Evolutionary conservation across 768 basidiomycete species (phyloP), one percentile per base, ranked within the genome.

Genomic region (Podaxis sp.): DNA sequence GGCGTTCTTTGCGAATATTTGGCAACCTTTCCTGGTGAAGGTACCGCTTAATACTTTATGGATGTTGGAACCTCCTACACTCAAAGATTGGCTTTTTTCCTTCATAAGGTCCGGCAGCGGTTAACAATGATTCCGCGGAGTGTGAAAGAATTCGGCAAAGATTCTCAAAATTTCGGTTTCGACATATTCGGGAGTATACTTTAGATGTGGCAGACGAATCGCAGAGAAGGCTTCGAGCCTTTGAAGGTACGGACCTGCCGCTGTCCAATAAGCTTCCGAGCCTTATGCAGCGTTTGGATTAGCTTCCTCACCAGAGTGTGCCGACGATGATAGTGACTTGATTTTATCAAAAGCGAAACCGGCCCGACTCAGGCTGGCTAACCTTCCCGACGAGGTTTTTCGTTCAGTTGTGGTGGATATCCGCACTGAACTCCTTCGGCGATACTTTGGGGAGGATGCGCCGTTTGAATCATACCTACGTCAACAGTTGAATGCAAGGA

Each of bases 1-100:
- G 25, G 25, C 57, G 47, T 37, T 37, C 33, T 59, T 59, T 38
- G 19, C 11, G 57, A 59, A n/a, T 59, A 50, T 59, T 38, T 59
- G 57, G 33, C 57, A 8, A 38, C 33, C 4, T 59, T 59, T 59
- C 57, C 57, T 37, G 57, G 47, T 25, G 47, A 59, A 59, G 57
- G 57, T 59, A 24, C 7, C 33, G 12, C 15, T 22, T 49, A 50
- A 50, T 50, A 22, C 8, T 9, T 33, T 3, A 8, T 2, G 33
- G 33, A 9, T 9, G 2, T 9, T 3, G 8, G 33, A 33, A 33
- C 33, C 29, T 9, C 29, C 8, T 33, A 33, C 33, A 33, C 8
- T 33, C 33, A 33, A 33, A 33, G 8, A 33, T 33, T 33, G 8
- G 8, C 8, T 33, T 33, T 33, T 24, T 24, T 50, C 13, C 22